Evolutionary conservation across 2,329 filamentous ascomycete genomes (phyloP).

Genomic region (Talaromyces verruculosus): DNA sequence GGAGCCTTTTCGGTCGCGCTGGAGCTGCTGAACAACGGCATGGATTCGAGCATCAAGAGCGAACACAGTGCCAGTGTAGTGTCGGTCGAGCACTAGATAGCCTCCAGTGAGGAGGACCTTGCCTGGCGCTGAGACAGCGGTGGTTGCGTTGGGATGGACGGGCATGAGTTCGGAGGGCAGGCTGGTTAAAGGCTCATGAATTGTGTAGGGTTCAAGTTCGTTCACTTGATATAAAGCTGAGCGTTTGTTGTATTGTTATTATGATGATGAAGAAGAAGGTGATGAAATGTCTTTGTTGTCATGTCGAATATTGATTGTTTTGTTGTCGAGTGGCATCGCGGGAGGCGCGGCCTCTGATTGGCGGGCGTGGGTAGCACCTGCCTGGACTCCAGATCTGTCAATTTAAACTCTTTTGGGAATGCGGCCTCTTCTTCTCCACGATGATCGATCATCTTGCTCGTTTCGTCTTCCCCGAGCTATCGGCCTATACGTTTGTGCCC

Average conservation of each 20-base stretch:
- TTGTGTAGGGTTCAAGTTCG: background rate
- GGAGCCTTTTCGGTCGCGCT: conserved; percentile 30
- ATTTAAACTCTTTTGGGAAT: background rate
- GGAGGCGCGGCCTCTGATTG: background rate
- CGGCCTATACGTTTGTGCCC: background rate
- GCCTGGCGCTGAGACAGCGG: conserved; percentile 82
- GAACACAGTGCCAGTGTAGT: conserved; percentile 73
- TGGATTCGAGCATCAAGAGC: conserved; percentile 65
- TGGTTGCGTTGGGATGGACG: conserved; percentile 25
- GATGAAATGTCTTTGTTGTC: background rate
- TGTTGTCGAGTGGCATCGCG: conserved; percentile 12
- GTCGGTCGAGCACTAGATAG: conserved; percentile 87
- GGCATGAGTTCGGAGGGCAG: conserved; percentile 13
- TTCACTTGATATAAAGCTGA: background rate
- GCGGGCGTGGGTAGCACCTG: background rate
- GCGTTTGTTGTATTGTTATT: background rate
- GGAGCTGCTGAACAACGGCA: conserved; percentile 57
- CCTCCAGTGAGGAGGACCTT: conserved; percentile 95
- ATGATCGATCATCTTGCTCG: background rate
- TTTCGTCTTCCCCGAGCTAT: background rate
- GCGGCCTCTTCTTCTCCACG: background rate
- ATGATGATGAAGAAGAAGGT: background rate
- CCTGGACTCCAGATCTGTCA: conserved; percentile 1
- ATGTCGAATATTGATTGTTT: background rate
- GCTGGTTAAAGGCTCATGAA: background rate